Base-by-base conservation (phyloP, 2,329 filamentous ascomycete genomes). In the Sclerotinia minor region DNA sequence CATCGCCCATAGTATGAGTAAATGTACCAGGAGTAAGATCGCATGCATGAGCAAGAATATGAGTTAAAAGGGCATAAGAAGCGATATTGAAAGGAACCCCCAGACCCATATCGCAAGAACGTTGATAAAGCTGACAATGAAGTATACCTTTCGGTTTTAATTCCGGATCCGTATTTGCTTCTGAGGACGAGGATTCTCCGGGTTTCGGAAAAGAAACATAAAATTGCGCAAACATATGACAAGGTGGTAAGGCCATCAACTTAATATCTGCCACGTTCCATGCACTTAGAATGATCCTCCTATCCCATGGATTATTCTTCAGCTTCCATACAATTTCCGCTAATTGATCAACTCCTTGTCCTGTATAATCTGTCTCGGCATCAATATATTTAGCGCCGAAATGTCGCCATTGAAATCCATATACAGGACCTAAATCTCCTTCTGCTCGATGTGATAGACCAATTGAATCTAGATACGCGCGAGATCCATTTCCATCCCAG, bases 391-490 rank as follows among this genome's bases (percentile, higher is more conserved):
- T 88, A 5, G 95, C 95, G 63, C 95, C 95, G 76, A 99, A 99
- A 80, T 98, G 94, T 3, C 95, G 91, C 95, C 95, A 99, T 80
- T 99, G 95, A 81, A 99, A 99, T 1, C 95, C 95, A 78, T 99
- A 99, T 0, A 98, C 94, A 41, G 95, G 95, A 0, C 95, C 95
- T 0, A 99, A 83, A 76, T 99, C 95, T 72, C 95, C 95, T 26
- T 89, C 91, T 64, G 87, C 92, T 69, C 94, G 92, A 77, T 97
- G 88, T 0, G 84, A 83, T 8, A 98, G 85, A 0, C 94, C 94
- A 1, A 95, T 85, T 71, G 83, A 89, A 81, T 99, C 94, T 49
- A 99, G 90, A 78, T 91, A 98, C 76, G 89, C 90, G 74, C 95
- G 91, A 58, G 89, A 93, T 54, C 94, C 95, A 77, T 99, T 99